These are phyloP conservation scores for Kregervanrija delftensis DNA, from an alignment of 805 yeast species.

Conservation along the genomic window DNA sequence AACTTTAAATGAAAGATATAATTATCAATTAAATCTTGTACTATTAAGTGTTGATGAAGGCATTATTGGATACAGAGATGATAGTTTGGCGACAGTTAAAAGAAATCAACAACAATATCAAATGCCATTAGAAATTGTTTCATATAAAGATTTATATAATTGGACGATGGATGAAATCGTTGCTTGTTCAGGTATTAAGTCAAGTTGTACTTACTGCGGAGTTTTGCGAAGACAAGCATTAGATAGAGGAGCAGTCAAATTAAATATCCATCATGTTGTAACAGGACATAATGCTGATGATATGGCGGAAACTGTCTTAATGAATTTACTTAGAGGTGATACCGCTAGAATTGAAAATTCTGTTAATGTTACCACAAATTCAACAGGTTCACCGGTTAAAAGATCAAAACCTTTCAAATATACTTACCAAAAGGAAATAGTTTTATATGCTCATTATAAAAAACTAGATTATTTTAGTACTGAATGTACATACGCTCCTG, in stretches of 20 bases:
- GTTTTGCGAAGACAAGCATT: conserved; percentile 93
- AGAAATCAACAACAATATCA: conserved; percentile 73
- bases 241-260: conserved; percentile 88
- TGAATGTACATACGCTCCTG: conserved; percentile 97
- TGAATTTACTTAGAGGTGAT: conserved; percentile 95
- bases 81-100: conserved; percentile 92
- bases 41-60: conserved; percentile 93
- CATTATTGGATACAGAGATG: conserved; percentile 94
- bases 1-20: conserved; percentile 77
- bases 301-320: conserved; percentile 95
- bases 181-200: conserved; percentile 85
- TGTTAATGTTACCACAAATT: conserved; percentile 75
- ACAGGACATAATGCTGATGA: conserved; percentile 99
- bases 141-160: conserved; percentile 82
- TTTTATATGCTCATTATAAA: conserved; percentile 92
- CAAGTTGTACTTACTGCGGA: conserved; percentile 97
- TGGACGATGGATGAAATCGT: conserved; percentile 99
- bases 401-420: conserved; percentile 95
- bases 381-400: conserved; percentile 81
- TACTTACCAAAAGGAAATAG: conserved; percentile 95
- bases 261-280: conserved; percentile 83
- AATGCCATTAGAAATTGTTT: conserved; percentile 41
- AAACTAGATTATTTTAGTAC: conserved; percentile 93
- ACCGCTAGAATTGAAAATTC: conserved; percentile 86
- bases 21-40: conserved; percentile 81